These are phyloP conservation scores for Artemisia tridentata DNA, from an alignment of 129 eudicot genomes.

Conservation along the genomic window DNA sequence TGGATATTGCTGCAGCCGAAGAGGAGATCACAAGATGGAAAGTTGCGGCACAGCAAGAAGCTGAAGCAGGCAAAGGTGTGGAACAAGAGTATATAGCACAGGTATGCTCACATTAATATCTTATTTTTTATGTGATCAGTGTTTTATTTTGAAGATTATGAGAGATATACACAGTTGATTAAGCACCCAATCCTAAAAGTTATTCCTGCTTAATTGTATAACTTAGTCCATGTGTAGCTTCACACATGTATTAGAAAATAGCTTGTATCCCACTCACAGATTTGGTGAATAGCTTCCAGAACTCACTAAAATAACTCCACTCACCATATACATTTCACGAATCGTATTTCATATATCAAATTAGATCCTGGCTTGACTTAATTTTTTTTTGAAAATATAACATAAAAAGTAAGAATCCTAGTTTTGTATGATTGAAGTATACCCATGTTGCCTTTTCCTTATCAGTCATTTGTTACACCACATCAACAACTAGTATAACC, in stretches of 20 bases:
- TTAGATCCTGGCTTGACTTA: background rate
- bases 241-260: background rate
- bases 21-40: slow-evolving; percentile 97
- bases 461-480: background rate
- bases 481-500: too few relatives aligned
- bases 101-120: slow-evolving; percentile 38
- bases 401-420: background rate
- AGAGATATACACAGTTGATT: slow-evolving; percentile 1
- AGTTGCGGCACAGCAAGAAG: slow-evolving; percentile 95
- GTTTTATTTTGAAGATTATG: slow-evolving; percentile 14
- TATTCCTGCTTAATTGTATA: background rate
- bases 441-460: background rate
- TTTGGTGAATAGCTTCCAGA: background rate
- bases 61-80: slow-evolving; percentile 90
- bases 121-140: background rate
- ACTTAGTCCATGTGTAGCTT: background rate
- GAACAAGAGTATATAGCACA: slow-evolving; percentile 77
- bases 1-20: slow-evolving; percentile 95
- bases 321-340: background rate
- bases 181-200: background rate
- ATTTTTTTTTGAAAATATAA: background rate
- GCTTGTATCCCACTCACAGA: background rate
- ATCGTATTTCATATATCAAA: background rate
- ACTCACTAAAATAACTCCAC: background rate
- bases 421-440: background rate